These are phyloP conservation scores for Sporothrix globosa DNA, from an alignment of 2,329 filamentous ascomycete genomes.

Conservation along the genomic window DNA sequence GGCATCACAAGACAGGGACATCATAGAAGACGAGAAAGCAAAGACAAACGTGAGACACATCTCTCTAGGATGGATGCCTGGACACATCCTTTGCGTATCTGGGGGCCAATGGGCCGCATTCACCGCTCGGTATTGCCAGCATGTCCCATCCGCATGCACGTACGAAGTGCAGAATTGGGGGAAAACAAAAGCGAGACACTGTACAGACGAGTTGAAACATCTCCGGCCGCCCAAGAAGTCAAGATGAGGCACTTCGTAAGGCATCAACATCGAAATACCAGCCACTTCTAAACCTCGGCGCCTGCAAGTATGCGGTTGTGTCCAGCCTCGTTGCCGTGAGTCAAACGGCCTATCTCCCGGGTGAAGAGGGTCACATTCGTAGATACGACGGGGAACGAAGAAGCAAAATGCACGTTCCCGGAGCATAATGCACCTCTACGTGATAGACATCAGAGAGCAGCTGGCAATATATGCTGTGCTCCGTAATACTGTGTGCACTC, in stretches of 20 bases:
- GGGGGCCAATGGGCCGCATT: conserved; percentile 7
- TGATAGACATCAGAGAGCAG: not conserved
- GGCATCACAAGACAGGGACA: conserved; percentile 8
- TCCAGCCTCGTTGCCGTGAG: not conserved
- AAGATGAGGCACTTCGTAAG: conserved; percentile 13
- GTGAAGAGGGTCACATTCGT: not conserved
- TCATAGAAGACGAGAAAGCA: not conserved
- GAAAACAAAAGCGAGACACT: not conserved
- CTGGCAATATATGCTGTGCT: not conserved
- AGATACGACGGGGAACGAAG: not conserved
- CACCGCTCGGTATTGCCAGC: not conserved
- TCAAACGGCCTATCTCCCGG: not conserved
- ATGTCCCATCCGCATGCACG: not conserved
- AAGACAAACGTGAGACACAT: conserved; percentile 3
- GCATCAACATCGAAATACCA: conserved; percentile 1
- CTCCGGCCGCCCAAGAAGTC: not conserved
- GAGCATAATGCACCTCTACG: not conserved
- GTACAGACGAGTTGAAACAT: not conserved
- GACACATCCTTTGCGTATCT: not conserved
- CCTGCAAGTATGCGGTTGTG: not conserved
- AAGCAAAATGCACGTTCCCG: not conserved
- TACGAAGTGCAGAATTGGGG: not conserved
- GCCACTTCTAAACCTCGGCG: not conserved
- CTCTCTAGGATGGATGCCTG: not conserved
- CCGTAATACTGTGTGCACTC: not conserved